Percentiles rank a stretch among this genome's conserved stretches.
Evolutionary conservation across 495 filamentous ascomycete species (phyloP).

Genomic region (Neurospora sp.): DNA sequence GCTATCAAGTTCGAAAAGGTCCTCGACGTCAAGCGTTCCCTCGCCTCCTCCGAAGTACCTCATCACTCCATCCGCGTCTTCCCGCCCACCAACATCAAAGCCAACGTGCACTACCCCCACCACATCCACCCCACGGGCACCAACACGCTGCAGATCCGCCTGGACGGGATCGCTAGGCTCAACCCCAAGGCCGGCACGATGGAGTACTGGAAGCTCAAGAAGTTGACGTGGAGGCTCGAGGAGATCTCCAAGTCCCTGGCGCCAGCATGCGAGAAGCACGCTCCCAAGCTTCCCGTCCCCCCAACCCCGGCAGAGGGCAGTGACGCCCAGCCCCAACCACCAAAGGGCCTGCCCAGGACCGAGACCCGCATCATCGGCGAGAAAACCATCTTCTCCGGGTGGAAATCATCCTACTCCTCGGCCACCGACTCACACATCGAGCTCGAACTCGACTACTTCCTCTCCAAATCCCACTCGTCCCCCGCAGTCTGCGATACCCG

Average conservation of each 20-base stretch:
- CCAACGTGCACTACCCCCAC: slow-evolving; percentile 65
- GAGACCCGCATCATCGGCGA: slow-evolving; percentile 62
- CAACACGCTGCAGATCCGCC: slow-evolving; percentile 64
- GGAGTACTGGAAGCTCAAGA: slow-evolving; percentile 76
- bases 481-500: slow-evolving; percentile 60
- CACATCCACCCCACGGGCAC: slow-evolving; percentile 82
- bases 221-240: slow-evolving; percentile 87
- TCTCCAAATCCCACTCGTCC: slow-evolving; percentile 44
- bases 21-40: slow-evolving; percentile 64
- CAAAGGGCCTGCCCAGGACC: slow-evolving; percentile 69
- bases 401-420: slow-evolving; percentile 85
- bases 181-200: slow-evolving; percentile 40
- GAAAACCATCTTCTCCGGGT: slow-evolving; percentile 48
- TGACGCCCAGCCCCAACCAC: slow-evolving; percentile 31
- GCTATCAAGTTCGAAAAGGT: slow-evolving; percentile 50
- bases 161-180: slow-evolving; percentile 67
- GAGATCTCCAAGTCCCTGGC: slow-evolving; percentile 73
- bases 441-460: slow-evolving; percentile 66
- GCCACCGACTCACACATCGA: slow-evolving; percentile 61
- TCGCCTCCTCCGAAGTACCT: slow-evolving; percentile 48
- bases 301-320: slow-evolving; percentile 15
- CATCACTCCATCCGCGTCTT: slow-evolving; percentile 85
- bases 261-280: slow-evolving; percentile 71
- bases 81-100: slow-evolving; percentile 86
- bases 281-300: slow-evolving; percentile 41